Percentiles rank a stretch among this genome's conserved stretches.
Evolutionary conservation across 192 early-diverging fungal species (phyloP).

Genomic region (Coemansia sp.): DNA sequence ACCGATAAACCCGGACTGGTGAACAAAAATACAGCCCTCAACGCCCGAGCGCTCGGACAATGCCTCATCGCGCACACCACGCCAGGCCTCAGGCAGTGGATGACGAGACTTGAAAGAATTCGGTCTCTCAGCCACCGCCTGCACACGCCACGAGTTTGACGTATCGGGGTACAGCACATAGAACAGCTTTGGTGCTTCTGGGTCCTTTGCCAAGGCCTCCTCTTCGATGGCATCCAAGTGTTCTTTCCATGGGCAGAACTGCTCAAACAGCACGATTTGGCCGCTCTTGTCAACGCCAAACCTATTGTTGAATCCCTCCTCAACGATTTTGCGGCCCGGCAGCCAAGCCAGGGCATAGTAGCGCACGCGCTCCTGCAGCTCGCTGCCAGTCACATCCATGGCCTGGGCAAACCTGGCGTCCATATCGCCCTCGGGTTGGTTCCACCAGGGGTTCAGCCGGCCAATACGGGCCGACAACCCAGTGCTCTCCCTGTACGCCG

Average conservation of each 20-base stretch:
- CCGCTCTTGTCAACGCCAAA: conserved; percentile 69
- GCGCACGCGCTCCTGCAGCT: conserved; percentile 66
- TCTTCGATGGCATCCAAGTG: conserved; percentile 74
- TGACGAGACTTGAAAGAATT: conserved; percentile 71
- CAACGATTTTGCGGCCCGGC: conserved; percentile 84
- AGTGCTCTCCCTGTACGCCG: conserved; percentile 81
- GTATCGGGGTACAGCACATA: conserved; percentile 82
- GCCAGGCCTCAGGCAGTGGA: conserved; percentile 73
- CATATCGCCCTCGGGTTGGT: conserved; percentile 74
- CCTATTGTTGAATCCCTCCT: conserved; percentile 60
- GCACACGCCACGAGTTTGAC: conserved; percentile 69
- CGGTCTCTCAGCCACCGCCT: conserved; percentile 61
- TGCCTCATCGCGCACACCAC: conserved; percentile 80
- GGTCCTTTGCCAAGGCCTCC: conserved; percentile 53
- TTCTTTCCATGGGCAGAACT: conserved; percentile 92
- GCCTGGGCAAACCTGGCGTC: conserved; percentile 68
- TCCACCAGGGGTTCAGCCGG: conserved; percentile 93
- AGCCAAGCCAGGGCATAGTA: conserved; percentile 80
- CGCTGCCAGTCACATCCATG: conserved; percentile 73
- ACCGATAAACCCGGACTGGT: conserved; percentile 84
- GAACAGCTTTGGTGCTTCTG: conserved; percentile 54
- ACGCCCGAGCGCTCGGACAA: conserved; percentile 74
- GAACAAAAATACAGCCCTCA: conserved; percentile 83
- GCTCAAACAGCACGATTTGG: conserved; percentile 77
- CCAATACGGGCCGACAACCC: conserved; percentile 77